A percentile compares a stretch with the other conserved stretches of the same genome.
Conservation (phyloP, 768 basidiomycete genomes). For the Goffeauzyma gilvescens region DNA sequence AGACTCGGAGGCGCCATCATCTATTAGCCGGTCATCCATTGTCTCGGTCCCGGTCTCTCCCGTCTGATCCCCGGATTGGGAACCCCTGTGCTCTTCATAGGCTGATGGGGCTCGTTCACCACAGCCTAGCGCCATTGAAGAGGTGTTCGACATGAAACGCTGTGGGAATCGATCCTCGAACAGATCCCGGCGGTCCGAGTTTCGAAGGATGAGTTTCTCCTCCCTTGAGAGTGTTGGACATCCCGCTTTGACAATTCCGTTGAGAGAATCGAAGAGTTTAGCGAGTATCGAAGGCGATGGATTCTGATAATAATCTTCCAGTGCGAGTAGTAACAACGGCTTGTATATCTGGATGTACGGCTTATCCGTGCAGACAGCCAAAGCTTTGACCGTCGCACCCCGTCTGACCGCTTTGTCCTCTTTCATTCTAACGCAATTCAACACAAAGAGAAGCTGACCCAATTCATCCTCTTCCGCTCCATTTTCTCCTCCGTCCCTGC, state of each 20-base stretch:
- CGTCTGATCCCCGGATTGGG: neutral
- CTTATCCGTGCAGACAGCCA: slow-evolving; percentile 81
- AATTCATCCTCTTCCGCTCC: slow-evolving; percentile 20
- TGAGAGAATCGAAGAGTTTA: slow-evolving; percentile 77
- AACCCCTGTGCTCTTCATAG: too few relatives aligned
- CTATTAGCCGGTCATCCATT: slow-evolving; percentile 1
- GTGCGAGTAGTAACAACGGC: slow-evolving; percentile 80
- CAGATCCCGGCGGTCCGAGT: slow-evolving; percentile 76
- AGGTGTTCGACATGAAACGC: too few relatives aligned
- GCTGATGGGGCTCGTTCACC: too few relatives aligned
- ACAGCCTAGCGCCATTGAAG: too few relatives aligned
- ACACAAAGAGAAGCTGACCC: slow-evolving; percentile 55
- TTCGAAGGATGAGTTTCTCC: slow-evolving; percentile 77
- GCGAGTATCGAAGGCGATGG: slow-evolving; percentile 80
- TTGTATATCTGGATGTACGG: slow-evolving; percentile 94
- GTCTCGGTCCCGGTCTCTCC: neutral
- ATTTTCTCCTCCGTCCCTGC: slow-evolving; percentile 13
- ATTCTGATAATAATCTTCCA: slow-evolving; percentile 81
- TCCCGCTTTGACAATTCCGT: slow-evolving; percentile 66
- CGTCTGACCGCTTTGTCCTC: slow-evolving; percentile 64
- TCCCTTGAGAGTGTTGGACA: slow-evolving; percentile 57
- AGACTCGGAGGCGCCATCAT: neutral
- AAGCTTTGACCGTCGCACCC: slow-evolving; percentile 85
- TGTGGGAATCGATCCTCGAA: slow-evolving; percentile 52
- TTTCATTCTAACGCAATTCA: slow-evolving; percentile 80